A percentile compares a stretch with the other conserved stretches of the same genome.
phyloP scores from a whole-genome alignment of 768 basidiomycete genomes.

The Dioszegia crocea region DNA sequence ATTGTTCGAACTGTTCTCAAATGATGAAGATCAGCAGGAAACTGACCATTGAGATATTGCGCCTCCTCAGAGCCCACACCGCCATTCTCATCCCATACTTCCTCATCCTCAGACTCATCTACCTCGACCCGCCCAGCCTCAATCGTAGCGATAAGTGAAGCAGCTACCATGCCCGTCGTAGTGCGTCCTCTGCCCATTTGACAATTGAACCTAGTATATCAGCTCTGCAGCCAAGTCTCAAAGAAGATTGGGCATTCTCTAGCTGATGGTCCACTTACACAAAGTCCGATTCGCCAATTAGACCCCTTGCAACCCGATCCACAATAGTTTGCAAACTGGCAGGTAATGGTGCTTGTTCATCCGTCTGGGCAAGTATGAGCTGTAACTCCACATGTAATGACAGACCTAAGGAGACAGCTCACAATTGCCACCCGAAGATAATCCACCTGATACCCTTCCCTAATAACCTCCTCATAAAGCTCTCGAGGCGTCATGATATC shows the following conservation, averaged over 20 bases:
- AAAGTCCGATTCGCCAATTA: constrained; percentile 57
- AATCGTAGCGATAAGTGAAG: constrained; percentile 68
- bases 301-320: constrained; percentile 60
- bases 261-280: constrained; percentile 25
- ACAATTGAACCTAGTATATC: constrained; percentile 68
- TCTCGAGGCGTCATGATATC: constrained; percentile 50
- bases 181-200: constrained; percentile 79
- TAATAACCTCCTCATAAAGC: constrained; percentile 44
- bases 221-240: too few species aligned
- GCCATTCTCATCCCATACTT: constrained; percentile 59
- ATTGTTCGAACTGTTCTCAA: not conserved
- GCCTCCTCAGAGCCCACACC: constrained; percentile 71
- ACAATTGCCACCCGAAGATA: constrained; percentile 88
- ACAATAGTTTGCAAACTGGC: constrained; percentile 75
- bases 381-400: not conserved
- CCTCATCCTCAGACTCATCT: constrained; percentile 15
- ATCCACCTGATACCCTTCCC: constrained; percentile 60
- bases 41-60: constrained; percentile 74
- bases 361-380: constrained; percentile 60
- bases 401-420: constrained; percentile 42
- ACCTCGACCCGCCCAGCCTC: constrained; percentile 35
- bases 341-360: constrained; percentile 93
- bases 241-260: too few species aligned
- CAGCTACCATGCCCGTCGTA: constrained; percentile 92
- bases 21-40: too few species aligned